phyloP scores from a whole-genome alignment of 225 moss, liverwort and hornwort species.

The Antitrichia curtipendula region DNA sequence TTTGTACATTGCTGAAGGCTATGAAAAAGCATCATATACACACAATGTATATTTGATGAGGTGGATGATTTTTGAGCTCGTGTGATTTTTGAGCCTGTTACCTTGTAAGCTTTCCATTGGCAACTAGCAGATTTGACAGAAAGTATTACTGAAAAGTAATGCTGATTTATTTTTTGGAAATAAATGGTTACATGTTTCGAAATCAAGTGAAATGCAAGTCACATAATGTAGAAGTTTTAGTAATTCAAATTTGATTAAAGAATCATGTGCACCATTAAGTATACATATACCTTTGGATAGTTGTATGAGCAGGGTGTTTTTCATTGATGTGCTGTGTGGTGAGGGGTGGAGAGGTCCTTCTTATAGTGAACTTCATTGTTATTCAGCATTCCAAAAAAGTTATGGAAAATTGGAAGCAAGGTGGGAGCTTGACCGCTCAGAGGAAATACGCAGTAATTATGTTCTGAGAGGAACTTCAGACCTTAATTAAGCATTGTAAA shows the following conservation, averaged over 20 bases:
- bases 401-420: neutral
- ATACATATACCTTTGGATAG: rapidly evolving
- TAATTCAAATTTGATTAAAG: too few species aligned
- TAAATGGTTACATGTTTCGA: rapidly evolving
- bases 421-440: neutral
- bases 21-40: too few species aligned
- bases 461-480: rapidly evolving
- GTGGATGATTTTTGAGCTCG: too few species aligned
- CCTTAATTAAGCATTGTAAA: neutral
- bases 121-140: too few species aligned
- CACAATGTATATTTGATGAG: too few species aligned
- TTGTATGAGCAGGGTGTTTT: rapidly evolving
- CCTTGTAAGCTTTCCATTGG: too few species aligned
- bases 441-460: neutral
- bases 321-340: rapidly evolving
- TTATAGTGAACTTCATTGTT: neutral
- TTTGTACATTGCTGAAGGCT: too few species aligned
- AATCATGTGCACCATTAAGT: neutral
- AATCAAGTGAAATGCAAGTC: neutral
- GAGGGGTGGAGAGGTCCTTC: neutral
- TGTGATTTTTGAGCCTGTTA: too few species aligned
- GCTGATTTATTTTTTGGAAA: rapidly evolving
- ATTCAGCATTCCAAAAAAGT: neutral
- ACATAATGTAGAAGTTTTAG: too few species aligned
- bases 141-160: too few species aligned